These are phyloP conservation scores for Euptelea pleiosperma DNA, from an alignment of 164 flowering plant genomes.

Conservation along the genomic window DNA sequence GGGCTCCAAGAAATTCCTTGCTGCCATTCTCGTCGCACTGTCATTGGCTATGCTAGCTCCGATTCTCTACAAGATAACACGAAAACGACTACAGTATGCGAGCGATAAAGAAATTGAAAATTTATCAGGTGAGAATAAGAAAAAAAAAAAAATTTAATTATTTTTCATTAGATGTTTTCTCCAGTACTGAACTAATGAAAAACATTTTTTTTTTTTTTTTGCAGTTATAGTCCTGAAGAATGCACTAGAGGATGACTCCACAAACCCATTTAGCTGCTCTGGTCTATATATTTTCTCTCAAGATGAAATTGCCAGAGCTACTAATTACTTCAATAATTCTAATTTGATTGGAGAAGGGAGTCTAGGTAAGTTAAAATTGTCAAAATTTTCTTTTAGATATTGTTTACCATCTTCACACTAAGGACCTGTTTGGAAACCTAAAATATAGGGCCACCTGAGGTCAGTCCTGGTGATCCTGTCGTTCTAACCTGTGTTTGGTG, in stretches of 20 bases:
- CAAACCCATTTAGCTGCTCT: slow-evolving; percentile 11
- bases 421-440: too few species aligned
- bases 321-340: slow-evolving; percentile 14
- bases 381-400: too few species aligned
- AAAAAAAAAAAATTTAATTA: too few species aligned
- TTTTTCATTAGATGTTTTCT: too few species aligned
- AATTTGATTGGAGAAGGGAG: slow-evolving; percentile 26
- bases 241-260: slow-evolving; percentile 16
- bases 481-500: too few species aligned
- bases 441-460: too few species aligned
- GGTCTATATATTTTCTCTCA: slow-evolving; percentile 22
- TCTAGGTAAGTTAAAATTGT: slow-evolving; percentile 13
- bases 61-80: slow-evolving; percentile 22
- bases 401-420: too few species aligned
- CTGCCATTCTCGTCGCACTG: not conserved
- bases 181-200: too few species aligned
- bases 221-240: slow-evolving; percentile 17
- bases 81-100: slow-evolving; percentile 10
- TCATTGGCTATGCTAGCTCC: slow-evolving; percentile 17
- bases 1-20: slow-evolving; percentile 11
- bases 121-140: slow-evolving; percentile 19
- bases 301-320: slow-evolving; percentile 21
- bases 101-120: slow-evolving; percentile 23
- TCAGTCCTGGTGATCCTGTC: too few species aligned
- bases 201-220: not conserved